Evolutionary conservation across 73 alveolate species (phyloP).

Genomic region (Loxodes magnus): DNA sequence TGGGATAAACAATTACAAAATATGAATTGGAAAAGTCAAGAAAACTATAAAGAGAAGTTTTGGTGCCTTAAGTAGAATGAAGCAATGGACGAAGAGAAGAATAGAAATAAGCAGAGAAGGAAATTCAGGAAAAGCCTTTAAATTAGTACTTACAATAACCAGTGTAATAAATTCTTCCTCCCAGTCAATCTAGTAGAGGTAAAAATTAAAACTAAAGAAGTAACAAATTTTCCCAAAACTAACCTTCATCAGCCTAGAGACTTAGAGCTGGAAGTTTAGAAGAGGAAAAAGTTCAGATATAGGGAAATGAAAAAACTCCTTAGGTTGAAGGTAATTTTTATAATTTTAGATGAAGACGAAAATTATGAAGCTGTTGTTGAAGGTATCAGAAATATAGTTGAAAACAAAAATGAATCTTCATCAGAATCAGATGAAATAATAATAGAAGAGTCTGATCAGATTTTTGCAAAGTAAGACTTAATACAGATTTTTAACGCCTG

Average conservation of each 20-base stretch:
- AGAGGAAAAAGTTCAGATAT: neutral
- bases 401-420: conserved; percentile 36
- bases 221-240: neutral
- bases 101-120: neutral
- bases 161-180: neutral
- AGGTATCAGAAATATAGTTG: conserved; percentile 20
- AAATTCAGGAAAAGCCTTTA: neutral
- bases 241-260: too few relatives aligned
- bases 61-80: conserved; percentile 13
- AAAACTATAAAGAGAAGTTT: neutral
- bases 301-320: neutral
- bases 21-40: conserved; percentile 27
- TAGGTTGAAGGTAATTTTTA: neutral
- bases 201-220: neutral
- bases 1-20: conserved; percentile 17
- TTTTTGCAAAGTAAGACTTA: conserved; percentile 26
- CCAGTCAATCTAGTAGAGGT: neutral
- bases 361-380: conserved; percentile 22
- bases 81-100: neutral
- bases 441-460: conserved; percentile 13
- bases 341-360: conserved; percentile 3
- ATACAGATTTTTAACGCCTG: conserved; percentile 24
- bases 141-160: neutral
- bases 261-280: neutral
- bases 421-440: conserved; percentile 29